Conservation (phyloP, 176 grass and related monocot species). For the Stipa capillata region DNA sequence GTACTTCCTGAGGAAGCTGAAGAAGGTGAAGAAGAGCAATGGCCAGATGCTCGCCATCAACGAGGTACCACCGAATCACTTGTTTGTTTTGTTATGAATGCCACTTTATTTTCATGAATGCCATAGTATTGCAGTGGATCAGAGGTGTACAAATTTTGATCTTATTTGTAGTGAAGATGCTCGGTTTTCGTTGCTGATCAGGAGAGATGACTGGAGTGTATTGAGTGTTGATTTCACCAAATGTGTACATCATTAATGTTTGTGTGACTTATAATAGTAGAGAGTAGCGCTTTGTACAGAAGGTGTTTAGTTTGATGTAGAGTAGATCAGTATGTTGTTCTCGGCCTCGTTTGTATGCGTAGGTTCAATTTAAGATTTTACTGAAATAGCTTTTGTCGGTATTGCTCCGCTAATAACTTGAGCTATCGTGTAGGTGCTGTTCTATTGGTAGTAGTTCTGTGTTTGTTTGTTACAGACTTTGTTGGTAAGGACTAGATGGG, state of each 20-base stretch:
- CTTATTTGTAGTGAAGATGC: neutral
- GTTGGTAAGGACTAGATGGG: no score
- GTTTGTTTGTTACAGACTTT: neutral
- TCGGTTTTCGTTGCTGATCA: neutral
- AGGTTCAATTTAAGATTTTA: no score
- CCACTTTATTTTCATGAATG: neutral
- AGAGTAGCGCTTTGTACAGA: no score
- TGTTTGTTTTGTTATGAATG: no score
- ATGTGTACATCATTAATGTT: neutral
- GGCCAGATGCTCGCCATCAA: constrained; percentile 84
- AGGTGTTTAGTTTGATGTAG: no score
- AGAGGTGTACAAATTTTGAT: no score
- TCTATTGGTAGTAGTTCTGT: neutral
- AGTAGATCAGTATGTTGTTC: no score
- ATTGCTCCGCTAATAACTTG: no score
- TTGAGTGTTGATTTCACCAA: neutral
- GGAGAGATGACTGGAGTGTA: neutral
- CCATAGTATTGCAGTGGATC: rapidly evolving
- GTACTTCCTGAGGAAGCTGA: constrained; percentile 96
- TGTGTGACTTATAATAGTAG: neutral
- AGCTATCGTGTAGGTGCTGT: no score
- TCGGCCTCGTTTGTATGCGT: no score
- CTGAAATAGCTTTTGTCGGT: neutral
- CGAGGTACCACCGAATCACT: constrained; percentile 39
- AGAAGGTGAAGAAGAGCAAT: constrained; percentile 97